phyloP scores from a whole-genome alignment of 2,329 filamentous ascomycete species.

The Periglandula ipomoeae region DNA sequence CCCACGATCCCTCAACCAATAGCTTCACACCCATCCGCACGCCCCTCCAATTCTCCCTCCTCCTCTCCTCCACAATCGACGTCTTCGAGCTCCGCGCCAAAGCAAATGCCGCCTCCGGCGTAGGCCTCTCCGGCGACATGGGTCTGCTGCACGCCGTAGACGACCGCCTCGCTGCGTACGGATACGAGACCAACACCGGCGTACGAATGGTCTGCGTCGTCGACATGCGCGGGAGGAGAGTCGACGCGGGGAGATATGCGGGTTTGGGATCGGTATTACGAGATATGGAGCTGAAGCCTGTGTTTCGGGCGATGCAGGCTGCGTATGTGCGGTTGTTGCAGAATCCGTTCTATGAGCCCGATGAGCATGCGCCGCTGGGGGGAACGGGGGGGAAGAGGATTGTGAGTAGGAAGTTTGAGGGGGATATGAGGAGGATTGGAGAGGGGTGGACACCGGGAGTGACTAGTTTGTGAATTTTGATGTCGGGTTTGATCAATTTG shows the following conservation, averaged over 20 bases:
- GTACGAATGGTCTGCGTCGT: slow-evolving; percentile 85
- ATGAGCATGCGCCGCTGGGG: slow-evolving; percentile 60
- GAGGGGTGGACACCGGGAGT: slow-evolving; percentile 74
- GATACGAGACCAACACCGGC: slow-evolving; percentile 93
- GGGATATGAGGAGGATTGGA: slow-evolving; percentile 78
- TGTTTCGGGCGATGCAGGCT: slow-evolving; percentile 86
- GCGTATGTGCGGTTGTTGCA: slow-evolving; percentile 82
- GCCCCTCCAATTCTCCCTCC: slow-evolving; percentile 81
- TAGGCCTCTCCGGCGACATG: slow-evolving; percentile 66
- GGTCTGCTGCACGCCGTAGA: slow-evolving; percentile 89
- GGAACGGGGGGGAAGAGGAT: slow-evolving; percentile 59
- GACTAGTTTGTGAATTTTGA: slow-evolving; percentile 42
- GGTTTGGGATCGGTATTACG: slow-evolving; percentile 59
- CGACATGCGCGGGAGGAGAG: slow-evolving; percentile 71
- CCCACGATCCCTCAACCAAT: slow-evolving; percentile 49
- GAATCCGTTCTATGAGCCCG: slow-evolving; percentile 91
- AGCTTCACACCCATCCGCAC: slow-evolving; percentile 51
- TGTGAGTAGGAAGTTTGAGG: slow-evolving; percentile 68
- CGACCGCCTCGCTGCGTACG: slow-evolving; percentile 87
- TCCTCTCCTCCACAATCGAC: slow-evolving; percentile 85
- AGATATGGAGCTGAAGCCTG: slow-evolving; percentile 81
- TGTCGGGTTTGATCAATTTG: not conserved
- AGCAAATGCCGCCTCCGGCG: slow-evolving; percentile 45
- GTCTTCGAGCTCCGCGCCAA: slow-evolving; percentile 82
- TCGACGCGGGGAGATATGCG: slow-evolving; percentile 25